Percentiles rank a stretch among this genome's conserved stretches.
Evolutionary conservation across 148 eudicot genomes (phyloP).

Genomic region (Persicaria maculosa): DNA sequence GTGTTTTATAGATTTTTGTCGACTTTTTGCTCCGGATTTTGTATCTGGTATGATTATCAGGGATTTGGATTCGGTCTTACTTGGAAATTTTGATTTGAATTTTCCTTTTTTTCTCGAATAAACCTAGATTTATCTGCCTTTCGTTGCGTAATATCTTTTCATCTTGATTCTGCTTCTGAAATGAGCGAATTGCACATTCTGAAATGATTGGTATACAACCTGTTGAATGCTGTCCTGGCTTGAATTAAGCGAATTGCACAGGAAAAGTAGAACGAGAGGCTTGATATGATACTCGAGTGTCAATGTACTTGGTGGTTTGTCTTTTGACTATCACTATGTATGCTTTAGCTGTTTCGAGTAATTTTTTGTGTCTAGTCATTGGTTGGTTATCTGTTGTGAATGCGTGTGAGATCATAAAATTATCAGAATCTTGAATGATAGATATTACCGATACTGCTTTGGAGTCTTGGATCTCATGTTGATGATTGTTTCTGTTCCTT

Average conservation of each 20-base stretch:
- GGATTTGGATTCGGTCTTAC: too few relatives aligned
- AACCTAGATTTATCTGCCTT: neutral
- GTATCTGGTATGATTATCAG: too few relatives aligned
- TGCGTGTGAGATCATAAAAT: neutral
- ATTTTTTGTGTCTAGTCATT: neutral
- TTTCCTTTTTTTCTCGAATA: too few relatives aligned
- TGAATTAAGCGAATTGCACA: neutral
- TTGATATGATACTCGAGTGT: neutral
- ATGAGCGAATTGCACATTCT: too few relatives aligned
- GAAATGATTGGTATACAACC: neutral
- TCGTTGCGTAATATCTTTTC: neutral
- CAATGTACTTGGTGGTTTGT: neutral
- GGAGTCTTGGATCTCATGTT: neutral
- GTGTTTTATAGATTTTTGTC: too few relatives aligned
- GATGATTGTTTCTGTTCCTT: neutral
- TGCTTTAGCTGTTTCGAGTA: neutral
- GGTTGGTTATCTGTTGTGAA: neutral
- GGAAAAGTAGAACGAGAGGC: neutral
- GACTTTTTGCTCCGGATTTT: too few relatives aligned
- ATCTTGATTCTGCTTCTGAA: neutral
- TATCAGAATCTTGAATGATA: neutral
- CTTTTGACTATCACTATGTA: neutral
- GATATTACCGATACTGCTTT: neutral
- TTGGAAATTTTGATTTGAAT: too few relatives aligned
- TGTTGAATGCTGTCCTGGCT: neutral